Base-by-base conservation (phyloP, 2,329 filamentous ascomycete species). In the Botrytis tulipae region DNA sequence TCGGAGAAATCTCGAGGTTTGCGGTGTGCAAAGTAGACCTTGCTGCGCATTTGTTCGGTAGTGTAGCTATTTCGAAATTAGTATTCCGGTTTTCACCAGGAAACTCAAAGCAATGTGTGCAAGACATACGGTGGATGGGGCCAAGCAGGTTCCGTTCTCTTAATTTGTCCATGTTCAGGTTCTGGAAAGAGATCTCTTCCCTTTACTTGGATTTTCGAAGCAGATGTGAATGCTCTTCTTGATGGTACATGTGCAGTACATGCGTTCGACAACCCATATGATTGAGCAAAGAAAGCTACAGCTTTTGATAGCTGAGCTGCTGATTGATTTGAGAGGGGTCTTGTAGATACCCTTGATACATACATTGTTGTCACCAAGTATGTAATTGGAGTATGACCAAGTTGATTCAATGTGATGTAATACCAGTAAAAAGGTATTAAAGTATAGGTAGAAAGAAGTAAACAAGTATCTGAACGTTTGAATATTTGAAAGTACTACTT, bases 1-100 rank as follows among this genome's bases (percentile, higher is more conserved):
- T 99, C 96, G 7, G 94, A 92, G 80, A 89, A 86, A 20, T 89
- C 92, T 79, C 89, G 87, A 2, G 92, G 89, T 77, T 91, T 82
- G 37, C 95, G 91, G 81, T 98, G 95, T 35, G 91, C 93, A 5
- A 95, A 89, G 63, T 86, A 85, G 68, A 98, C 88, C 32, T 83
- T 89, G 35, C 82, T 81, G 37, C 88, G 85, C 92, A 98, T 96
- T 81, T 98, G 91, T 75, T 92, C 86, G 80, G 92, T 87, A 42
- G 92, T 93, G 82, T 93, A 97, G 74, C 90, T 87, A 68, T 62
- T 37, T 46, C 62, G n/a, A 72, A 42, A 1, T 18, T 57, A 76
- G 20, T 60, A n/a, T 37, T 6, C 60, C 29, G 2, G 4, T 29
- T 18, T 9, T 3, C 6, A 57, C 51, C 51, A 22, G n/a, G 18